phyloP scores from a whole-genome alignment of 371 early-diverging fungal genomes.

The Capillidium rhysosporum region DNA sequence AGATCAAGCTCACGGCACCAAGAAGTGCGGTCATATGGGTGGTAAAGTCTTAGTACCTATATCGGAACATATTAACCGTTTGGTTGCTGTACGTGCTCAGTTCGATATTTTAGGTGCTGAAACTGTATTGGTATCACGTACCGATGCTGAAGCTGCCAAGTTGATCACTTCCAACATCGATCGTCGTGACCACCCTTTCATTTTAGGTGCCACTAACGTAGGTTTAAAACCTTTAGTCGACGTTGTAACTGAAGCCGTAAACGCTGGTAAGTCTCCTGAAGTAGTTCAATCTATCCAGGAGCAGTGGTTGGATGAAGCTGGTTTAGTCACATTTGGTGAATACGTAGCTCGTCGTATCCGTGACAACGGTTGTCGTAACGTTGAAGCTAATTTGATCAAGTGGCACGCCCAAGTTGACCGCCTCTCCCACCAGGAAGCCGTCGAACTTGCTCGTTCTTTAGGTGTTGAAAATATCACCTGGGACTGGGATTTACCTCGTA shows the following conservation, averaged over 20 bases:
- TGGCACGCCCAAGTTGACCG: constrained; percentile 18
- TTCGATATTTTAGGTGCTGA: constrained; percentile 97
- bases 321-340: constrained; percentile 59
- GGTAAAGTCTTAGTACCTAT: constrained; percentile 96
- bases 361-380: constrained; percentile 20
- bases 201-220: constrained; percentile 79
- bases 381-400: constrained; percentile 9
- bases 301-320: constrained; percentile 70
- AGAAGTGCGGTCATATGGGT: constrained; percentile 99
- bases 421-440: constrained; percentile 72
- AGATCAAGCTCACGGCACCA: constrained; percentile 90
- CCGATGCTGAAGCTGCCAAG: constrained; percentile 96
- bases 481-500: constrained; percentile 82
- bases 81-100: constrained; percentile 90
- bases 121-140: constrained; percentile 82
- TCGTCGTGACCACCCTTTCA: constrained; percentile 89
- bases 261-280: constrained; percentile 44
- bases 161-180: constrained; percentile 92
- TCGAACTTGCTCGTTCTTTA: constrained; percentile 47
- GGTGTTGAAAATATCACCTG: constrained; percentile 65
- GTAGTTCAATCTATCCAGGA: constrained; percentile 72
- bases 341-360: constrained; percentile 66
- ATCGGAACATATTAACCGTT: constrained; percentile 90
- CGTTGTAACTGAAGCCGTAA: constrained; percentile 63
- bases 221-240: constrained; percentile 43